phyloP scores from a whole-genome alignment of 306 rosid genomes.

The Acacia acuminata region DNA sequence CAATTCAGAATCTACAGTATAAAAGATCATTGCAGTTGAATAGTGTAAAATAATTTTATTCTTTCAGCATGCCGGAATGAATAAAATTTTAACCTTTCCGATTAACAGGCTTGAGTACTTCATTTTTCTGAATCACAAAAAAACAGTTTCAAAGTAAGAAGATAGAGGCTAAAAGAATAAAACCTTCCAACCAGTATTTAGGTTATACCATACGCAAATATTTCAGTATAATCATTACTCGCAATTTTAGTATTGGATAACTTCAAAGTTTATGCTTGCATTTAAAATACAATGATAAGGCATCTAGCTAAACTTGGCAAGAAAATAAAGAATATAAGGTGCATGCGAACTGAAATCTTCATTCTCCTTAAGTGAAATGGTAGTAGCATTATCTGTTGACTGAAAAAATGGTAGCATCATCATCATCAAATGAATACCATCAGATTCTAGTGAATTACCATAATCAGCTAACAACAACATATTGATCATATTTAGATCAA shows the following conservation, averaged over 20 bases:
- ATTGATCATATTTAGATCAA: constrained; percentile 14
- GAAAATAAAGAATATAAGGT: constrained; percentile 16
- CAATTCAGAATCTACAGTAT: constrained; percentile 6
- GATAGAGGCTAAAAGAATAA: constrained; percentile 6
- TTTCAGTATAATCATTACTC: neutral
- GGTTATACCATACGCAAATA: constrained; percentile 14
- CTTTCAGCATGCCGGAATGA: neutral
- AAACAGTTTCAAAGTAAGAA: neutral
- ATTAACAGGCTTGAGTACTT: neutral
- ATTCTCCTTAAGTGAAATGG: constrained; percentile 19
- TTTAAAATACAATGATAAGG: neutral
- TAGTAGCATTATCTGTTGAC: neutral
- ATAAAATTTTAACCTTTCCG: neutral
- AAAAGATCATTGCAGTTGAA: constrained; percentile 2
- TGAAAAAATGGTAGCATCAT: neutral
- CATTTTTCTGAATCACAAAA: constrained; percentile 22
- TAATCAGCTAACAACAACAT: constrained; percentile 2
- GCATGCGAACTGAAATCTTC: constrained; percentile 11
- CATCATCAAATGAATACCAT: constrained; percentile 31
- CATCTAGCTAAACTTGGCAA: constrained; percentile 9
- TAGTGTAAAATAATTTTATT: constrained; percentile 2
- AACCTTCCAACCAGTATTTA: neutral
- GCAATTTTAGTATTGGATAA: constrained; percentile 8
- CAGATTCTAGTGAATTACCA: constrained; percentile 11
- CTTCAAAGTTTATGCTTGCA: neutral